Evolutionary conservation across 352 stramenopile species (phyloP), one percentile per base, ranked within the genome.

Genomic region (Peronospora farinosa): DNA sequence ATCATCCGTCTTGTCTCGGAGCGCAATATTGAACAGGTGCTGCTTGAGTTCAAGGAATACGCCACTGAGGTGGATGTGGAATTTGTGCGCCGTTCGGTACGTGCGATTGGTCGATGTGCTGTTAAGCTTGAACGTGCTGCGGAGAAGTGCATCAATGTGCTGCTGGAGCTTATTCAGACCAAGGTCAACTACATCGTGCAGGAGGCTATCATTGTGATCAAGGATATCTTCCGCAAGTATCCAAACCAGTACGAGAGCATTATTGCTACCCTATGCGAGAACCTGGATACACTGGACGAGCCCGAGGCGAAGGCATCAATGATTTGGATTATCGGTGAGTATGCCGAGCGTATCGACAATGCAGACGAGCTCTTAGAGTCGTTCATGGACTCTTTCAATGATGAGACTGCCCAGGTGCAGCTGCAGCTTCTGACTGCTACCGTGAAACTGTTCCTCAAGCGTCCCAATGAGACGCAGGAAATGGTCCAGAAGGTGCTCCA

Each of bases 261-360:
- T 69, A 99, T 99, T 69, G 95, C 92, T 17, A 98, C 95, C 7
- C 73, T 99, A 12, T 99, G 97, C 65, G 96, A 99, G 61, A 99
- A 98, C 69, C 71, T 99, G n/a, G 97, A 99, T 69, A 98, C 95
- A 8, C 65, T 99, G 17, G 97, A 99, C 67, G 97, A 99, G 63
- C 97, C 97, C 0, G 91, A 99, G 63, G 97, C 97, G 9, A 99
- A 99, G 78, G 96, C 96, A 5, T 95, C 84, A 13, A 99, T 99
- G 93, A 97, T 99, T 64, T 99, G 97, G 97, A 99, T 99, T 65
- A 98, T 99, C 62, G 97, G 97, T 28, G 97, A 99, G 78, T 99
- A 99, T 65, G 95, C 96, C 3, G 96, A 99, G 66, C 94, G 96
- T 47, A 99, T 99, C 54, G 97, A 99, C 63, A 99, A 99, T 67